Conservation (phyloP, 441 rosid genomes). For the Gossypium gossypioides region DNA sequence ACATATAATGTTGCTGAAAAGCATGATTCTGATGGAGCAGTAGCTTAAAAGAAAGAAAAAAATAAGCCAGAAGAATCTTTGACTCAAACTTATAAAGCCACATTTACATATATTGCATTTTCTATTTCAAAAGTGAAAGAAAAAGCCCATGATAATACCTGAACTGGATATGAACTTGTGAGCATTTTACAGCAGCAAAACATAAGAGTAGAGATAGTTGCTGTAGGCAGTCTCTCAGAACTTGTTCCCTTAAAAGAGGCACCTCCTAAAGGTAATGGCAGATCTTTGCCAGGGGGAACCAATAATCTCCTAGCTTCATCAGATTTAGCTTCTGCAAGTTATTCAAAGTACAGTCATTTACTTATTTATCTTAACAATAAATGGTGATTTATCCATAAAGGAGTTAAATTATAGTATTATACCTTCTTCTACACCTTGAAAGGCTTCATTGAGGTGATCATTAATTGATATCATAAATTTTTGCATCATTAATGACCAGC, state of each 20-base stretch:
- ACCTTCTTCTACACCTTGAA: slow-evolving; percentile 85
- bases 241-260: slow-evolving; percentile 29
- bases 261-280: slow-evolving; percentile 47
- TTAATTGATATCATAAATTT: slow-evolving; percentile 55
- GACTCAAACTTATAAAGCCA: not conserved
- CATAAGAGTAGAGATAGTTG: slow-evolving; percentile 46
- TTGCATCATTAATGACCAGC: slow-evolving; percentile 69
- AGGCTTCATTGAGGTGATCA: slow-evolving; percentile 45
- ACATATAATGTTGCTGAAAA: slow-evolving; percentile 7
- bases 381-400: slow-evolving; percentile 7
- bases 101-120: not conserved
- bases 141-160: slow-evolving; percentile 35
- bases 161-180: slow-evolving; percentile 50
- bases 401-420: slow-evolving; percentile 6
- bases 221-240: slow-evolving; percentile 34
- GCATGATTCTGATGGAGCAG: not conserved
- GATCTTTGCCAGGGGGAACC: slow-evolving; percentile 60
- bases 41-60: not conserved
- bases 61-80: not conserved
- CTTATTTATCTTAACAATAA: not conserved
- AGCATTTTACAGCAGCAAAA: slow-evolving; percentile 56
- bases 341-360: not conserved
- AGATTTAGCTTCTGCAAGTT: slow-evolving; percentile 48
- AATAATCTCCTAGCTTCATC: slow-evolving; percentile 48
- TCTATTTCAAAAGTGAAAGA: slow-evolving; percentile 9